phyloP scores from a whole-genome alignment of 257 asterid genomes.

The Jasminum sambac region DNA sequence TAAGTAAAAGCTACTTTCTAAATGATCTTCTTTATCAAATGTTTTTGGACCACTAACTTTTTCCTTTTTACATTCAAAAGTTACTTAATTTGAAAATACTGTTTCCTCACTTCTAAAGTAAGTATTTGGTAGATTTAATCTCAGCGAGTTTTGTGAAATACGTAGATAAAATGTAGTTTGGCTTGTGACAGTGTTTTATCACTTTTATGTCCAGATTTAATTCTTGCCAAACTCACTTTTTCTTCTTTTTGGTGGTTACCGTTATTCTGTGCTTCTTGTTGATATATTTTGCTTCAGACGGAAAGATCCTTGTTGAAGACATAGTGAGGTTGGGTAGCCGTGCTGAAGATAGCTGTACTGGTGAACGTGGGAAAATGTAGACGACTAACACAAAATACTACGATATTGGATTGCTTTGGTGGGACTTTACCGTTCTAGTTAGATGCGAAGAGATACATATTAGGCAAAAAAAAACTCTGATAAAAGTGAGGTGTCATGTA shows the following conservation, averaged over 20 bases:
- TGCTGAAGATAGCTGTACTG: slow-evolving; percentile 40
- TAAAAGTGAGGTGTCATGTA: not conserved
- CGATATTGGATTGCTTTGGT: not conserved
- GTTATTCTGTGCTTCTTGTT: slow-evolving; percentile 10
- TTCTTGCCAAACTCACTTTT: not conserved
- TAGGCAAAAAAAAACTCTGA: not conserved
- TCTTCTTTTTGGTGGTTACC: not conserved
- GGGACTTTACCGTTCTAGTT: not conserved
- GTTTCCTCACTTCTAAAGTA: not conserved
- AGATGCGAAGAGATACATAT: not conserved
- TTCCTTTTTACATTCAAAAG: not conserved
- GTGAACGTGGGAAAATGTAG: slow-evolving; percentile 44
- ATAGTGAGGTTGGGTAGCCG: slow-evolving; percentile 82
- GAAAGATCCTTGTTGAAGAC: slow-evolving; percentile 86
- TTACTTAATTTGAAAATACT: not conserved
- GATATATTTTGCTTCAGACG: slow-evolving; percentile 47
- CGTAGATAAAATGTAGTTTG: too few species aligned
- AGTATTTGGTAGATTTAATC: too few species aligned
- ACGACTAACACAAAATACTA: not conserved
- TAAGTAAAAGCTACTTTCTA: not conserved
- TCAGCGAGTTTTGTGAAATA: too few species aligned
- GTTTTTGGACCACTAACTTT: not conserved
- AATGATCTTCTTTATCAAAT: too few species aligned
- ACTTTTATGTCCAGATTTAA: too few species aligned
- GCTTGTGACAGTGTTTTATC: too few species aligned